Base-by-base conservation (phyloP, 805 yeast species). In the Ogataea ganodermae region DNA sequence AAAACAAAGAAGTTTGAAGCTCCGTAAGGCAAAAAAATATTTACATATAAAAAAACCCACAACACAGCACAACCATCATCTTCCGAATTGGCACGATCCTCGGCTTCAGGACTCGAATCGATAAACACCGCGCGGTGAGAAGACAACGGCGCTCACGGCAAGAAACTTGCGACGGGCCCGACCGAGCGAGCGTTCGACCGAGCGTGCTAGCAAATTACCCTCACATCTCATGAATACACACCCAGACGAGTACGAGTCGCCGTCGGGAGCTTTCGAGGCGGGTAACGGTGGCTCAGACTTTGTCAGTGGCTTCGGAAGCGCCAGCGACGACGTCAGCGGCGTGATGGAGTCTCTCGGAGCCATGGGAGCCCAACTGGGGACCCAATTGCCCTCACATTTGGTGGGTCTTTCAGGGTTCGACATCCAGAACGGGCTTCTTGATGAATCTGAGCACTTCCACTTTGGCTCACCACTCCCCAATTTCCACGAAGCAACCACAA, bases 181-280 rank as follows among this genome's bases (percentile, higher is more conserved):
- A 38, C 32, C 30, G 32, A 38, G 24, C 42, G 33, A 38, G 14
- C 16, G 9, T n/a, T 16, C 33, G 33, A n/a, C 8, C n/a, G 33
- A n/a, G 33, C 33, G 7, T 22, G 20, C 27, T 16, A 36, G 40
- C 28, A 10, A n/a, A 17, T 30, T 27, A 26, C 35, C 30, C 33
- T 27, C 21, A 28, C 26, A 4, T 12, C 23, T 33, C 36, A 46
- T 47, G 50, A 38, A 47, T 39, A 37, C 40, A 32, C 40, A 49
- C 22, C 23, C 39, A 22, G 49, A 49, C 30, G 53, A 49, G 28
- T 49, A 38, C 24, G 44, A 18, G 16, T 17, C 49, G 30, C 33
- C 48, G 31, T 47, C 52, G 12, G 52, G 49, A 5, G 30, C 45
- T 17, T 37, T 44, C n/a, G 52, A 49, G 27, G 20, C 41, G 16